A percentile compares a stretch with the other conserved stretches of the same genome.
These are phyloP conservation scores for Bryopsis sp. DNA, from an alignment of 139 green algal species.

Conservation along the genomic window DNA sequence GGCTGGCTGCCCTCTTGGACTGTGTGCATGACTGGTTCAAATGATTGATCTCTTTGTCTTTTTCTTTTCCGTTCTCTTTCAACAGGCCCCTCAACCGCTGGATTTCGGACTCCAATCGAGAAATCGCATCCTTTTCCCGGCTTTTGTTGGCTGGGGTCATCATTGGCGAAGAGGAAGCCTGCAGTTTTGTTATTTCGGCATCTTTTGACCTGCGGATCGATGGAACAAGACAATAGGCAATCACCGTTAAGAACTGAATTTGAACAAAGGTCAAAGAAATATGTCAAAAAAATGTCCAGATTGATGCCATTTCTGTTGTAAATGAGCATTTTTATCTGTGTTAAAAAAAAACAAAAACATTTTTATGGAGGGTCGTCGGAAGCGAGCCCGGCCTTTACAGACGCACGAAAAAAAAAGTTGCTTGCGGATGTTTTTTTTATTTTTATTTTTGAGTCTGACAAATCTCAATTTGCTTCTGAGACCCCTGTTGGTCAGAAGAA, in stretches of 20 bases:
- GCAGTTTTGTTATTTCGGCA: neutral
- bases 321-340: too few species aligned
- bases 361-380: neutral
- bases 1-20: too few species aligned
- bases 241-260: too few species aligned
- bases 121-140: neutral
- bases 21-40: too few species aligned
- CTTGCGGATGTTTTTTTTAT: neutral
- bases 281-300: too few species aligned
- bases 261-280: too few species aligned
- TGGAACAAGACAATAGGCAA: too few species aligned
- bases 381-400: neutral
- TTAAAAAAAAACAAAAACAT: too few species aligned
- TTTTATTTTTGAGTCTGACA: neutral
- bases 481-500: neutral
- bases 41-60: too few species aligned
- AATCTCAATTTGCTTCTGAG: neutral
- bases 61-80: too few species aligned
- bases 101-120: neutral
- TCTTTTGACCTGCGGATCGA: neutral
- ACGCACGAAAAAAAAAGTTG: neutral
- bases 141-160: neutral
- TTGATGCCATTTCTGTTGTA: too few species aligned
- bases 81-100: neutral
- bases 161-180: neutral